Evolutionary conservation across 352 stramenopile species (phyloP).

Genomic region (Globisporangium barbulae): DNA sequence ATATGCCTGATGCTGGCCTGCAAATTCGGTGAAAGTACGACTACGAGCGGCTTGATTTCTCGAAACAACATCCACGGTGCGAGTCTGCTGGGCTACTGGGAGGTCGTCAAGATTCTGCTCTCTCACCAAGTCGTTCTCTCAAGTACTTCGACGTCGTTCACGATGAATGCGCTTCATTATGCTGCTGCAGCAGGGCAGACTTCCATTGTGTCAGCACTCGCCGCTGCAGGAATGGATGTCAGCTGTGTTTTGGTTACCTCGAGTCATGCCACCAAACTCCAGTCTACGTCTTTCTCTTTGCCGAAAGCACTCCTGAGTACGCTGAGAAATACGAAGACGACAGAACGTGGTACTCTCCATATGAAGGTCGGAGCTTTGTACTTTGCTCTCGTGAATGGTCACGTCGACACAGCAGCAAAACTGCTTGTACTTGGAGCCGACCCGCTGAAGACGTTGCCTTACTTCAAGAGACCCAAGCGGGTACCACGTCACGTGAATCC

Average conservation of each 20-base stretch:
- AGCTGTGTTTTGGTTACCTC: slow-evolving; percentile 32
- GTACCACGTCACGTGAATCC: background rate
- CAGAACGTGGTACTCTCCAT: slow-evolving; percentile 5
- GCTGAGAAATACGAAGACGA: background rate
- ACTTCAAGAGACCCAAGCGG: slow-evolving; percentile 20
- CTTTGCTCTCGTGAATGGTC: slow-evolving; percentile 51
- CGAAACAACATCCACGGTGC: slow-evolving; percentile 45
- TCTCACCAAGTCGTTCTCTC: slow-evolving; percentile 50
- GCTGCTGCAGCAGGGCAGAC: slow-evolving; percentile 48
- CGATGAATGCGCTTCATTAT: slow-evolving; percentile 50
- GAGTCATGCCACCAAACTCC: background rate
- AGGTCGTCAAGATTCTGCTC: slow-evolving; percentile 37
- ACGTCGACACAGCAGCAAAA: slow-evolving; percentile 49
- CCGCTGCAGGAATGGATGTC: slow-evolving; percentile 53
- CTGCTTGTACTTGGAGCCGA: slow-evolving; percentile 51
- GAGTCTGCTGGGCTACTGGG: slow-evolving; percentile 46
- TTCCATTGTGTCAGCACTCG: slow-evolving; percentile 32
- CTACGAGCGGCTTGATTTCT: slow-evolving; percentile 45
- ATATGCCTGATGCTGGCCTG: slow-evolving; percentile 40
- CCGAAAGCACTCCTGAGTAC: background rate
- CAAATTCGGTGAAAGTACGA: slow-evolving; percentile 25
- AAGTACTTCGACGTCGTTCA: slow-evolving; percentile 25
- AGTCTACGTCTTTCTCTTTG: background rate
- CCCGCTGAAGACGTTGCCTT: slow-evolving; percentile 41
- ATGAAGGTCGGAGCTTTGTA: slow-evolving; percentile 34